Base-by-base conservation (phyloP, 1,284 basidiomycete genomes). In the Rhodotorula sp. region DNA sequence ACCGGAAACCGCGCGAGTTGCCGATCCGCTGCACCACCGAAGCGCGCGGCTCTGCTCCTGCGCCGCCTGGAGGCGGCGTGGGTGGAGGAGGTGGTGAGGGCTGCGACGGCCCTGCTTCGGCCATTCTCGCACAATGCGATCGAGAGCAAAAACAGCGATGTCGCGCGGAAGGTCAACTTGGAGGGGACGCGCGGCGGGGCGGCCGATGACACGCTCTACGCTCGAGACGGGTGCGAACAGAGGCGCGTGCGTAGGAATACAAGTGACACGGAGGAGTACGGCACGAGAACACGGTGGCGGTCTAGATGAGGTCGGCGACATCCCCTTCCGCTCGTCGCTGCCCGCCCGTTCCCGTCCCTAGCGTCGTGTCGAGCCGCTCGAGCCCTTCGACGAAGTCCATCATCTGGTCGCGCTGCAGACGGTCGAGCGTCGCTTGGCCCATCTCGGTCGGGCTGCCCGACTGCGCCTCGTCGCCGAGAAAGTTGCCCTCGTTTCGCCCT, bases 391-490 rank as follows among this genome's bases (percentile, higher is more conserved):
- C 63, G n/a, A 76, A 56, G 49, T 74, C 74, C 27, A 70, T 63
- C 70, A 76, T 71, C 25, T 67, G 68, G 52, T 78, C 72, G 42
- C 82, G 72, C 44, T 67, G 48, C 34, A 77, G 67, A 17, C 65
- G 59, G 2, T 80, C 81, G 1, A 77, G 70, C 81, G 81, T 82
- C 73, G 80, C 79, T 21, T 79, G 62, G 1, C 81, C 82, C 17
- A 80, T 81, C 10, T 81, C 81, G 34, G 67, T 74, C 14, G 79
- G 66, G 27, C 74, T 71, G 23, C 74, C 77, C 59, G 80, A 77
- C 17, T 71, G 58, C 23, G 53, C 27, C 53, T 77, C 78, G 8
- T 71, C 59, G 41, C 42, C 54, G 12, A 52, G 25, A 19, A 49
- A 25, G 25, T n/a, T 59, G 21, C 34, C 34, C 16, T 45, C n/a